phyloP scores from a whole-genome alignment of 306 rosid species.

The Cajanus cajan region DNA sequence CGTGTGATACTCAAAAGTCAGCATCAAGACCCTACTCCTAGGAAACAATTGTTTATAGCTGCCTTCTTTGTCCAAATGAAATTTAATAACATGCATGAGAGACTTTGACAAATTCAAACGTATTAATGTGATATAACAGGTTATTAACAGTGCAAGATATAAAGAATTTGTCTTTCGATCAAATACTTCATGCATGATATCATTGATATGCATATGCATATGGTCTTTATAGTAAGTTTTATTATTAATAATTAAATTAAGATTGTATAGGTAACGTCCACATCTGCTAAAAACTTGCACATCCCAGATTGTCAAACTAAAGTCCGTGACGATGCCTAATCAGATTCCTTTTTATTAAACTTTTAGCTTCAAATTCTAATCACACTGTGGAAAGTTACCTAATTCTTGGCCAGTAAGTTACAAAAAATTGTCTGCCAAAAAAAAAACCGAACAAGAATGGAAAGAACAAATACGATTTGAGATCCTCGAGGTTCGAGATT shows the following conservation, averaged over 20 bases:
- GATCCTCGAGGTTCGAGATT: neutral
- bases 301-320: neutral
- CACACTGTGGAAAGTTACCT: no score
- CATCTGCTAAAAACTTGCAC: neutral
- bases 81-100: neutral
- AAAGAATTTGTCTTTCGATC: neutral
- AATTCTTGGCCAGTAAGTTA: slow-evolving; percentile 13
- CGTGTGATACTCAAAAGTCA: neutral
- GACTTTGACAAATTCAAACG: neutral
- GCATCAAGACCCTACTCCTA: neutral
- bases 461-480: neutral
- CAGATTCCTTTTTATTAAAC: neutral
- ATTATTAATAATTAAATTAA: neutral
- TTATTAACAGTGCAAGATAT: neutral
- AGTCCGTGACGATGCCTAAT: neutral
- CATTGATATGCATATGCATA: neutral
- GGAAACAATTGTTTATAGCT: neutral
- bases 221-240: neutral
- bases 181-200: neutral
- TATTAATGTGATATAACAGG: neutral
- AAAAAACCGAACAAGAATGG: neutral
- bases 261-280: neutral
- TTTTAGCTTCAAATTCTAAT: no score
- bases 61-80: neutral
- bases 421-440: neutral